phyloP scores from a whole-genome alignment of 345 rosid species.

The Erucastrum elatum region DNA sequence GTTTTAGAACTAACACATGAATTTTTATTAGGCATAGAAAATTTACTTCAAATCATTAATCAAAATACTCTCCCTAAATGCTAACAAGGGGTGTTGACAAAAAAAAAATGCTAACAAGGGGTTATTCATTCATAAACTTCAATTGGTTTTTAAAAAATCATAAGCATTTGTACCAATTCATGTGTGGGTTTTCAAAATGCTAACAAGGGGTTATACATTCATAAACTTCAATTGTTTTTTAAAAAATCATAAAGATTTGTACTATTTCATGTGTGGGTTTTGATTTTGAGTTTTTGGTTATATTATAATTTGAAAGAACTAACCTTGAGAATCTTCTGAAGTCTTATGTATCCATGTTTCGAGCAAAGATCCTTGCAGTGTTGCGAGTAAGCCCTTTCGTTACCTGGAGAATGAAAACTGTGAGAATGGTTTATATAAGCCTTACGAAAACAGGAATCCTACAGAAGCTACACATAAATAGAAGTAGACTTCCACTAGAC shows the following conservation, averaged over 20 bases:
- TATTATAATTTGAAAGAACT: neutral
- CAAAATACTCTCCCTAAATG: neutral
- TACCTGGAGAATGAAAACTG: neutral
- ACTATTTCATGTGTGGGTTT: neutral
- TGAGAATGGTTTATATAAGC: neutral
- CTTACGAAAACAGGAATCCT: conserved; percentile 3
- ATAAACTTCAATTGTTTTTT: too few relatives aligned
- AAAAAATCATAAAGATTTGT: too few relatives aligned
- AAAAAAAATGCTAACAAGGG: neutral
- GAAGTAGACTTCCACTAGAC: neutral
- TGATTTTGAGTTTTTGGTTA: neutral
- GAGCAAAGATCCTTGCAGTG: neutral
- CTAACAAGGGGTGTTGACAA: neutral
- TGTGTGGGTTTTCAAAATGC: too few relatives aligned
- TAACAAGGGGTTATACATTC: too few relatives aligned
- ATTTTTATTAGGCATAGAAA: neutral
- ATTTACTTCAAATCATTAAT: neutral
- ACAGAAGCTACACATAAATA: neutral
- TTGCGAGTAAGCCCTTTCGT: neutral
- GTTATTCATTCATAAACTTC: neutral
- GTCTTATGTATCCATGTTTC: neutral
- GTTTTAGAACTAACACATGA: neutral
- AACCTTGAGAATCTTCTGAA: neutral
- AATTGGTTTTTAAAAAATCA: too few relatives aligned
- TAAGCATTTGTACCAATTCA: too few relatives aligned